These are phyloP conservation scores for Penicillium longicatenatum DNA, from an alignment of 495 filamentous ascomycete genomes.

Conservation along the genomic window DNA sequence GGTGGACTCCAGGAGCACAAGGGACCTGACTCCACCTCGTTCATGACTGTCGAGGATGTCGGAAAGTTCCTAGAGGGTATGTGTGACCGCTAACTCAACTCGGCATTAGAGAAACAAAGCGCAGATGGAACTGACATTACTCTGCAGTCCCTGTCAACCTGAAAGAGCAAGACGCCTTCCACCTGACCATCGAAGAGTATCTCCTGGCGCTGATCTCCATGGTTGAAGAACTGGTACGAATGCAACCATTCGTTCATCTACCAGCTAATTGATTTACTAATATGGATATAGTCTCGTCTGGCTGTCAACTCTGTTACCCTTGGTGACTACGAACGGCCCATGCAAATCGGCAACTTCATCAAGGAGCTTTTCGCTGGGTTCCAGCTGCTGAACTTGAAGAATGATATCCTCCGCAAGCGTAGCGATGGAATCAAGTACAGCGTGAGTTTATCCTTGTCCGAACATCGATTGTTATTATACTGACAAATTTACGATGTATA, in stretches of 20 bases:
- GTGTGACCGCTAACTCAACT: slow-evolving; percentile 14
- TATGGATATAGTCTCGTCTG: slow-evolving; percentile 64
- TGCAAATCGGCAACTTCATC: slow-evolving; percentile 86
- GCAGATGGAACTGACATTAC: slow-evolving; percentile 2
- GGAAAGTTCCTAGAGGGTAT: slow-evolving; percentile 73
- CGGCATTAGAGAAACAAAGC: background rate
- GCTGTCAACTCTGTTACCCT: slow-evolving; percentile 96
- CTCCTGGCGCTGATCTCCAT: slow-evolving; percentile 81
- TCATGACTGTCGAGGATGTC: slow-evolving; percentile 86
- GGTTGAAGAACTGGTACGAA: slow-evolving; percentile 78
- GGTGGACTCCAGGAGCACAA: slow-evolving; percentile 60
- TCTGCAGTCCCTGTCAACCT: slow-evolving; percentile 87
- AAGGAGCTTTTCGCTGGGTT: slow-evolving; percentile 95
- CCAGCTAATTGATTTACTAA: slow-evolving; percentile 6
- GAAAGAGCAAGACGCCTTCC: slow-evolving; percentile 87
- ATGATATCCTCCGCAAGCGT: slow-evolving; percentile 82
- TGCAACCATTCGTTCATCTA: background rate
- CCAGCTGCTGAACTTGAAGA: slow-evolving; percentile 96
- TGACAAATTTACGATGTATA: slow-evolving; percentile 27
- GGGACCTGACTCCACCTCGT: slow-evolving; percentile 41
- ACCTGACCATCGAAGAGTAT: slow-evolving; percentile 96
- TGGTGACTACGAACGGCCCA: slow-evolving; percentile 80
- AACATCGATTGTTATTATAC: background rate
- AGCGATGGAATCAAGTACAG: slow-evolving; percentile 95
- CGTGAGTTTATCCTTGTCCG: slow-evolving; percentile 46